A percentile compares a stretch with the other conserved stretches of the same genome.
These are phyloP conservation scores for Striga hermonthica DNA, from an alignment of 305 asterid species.

Conservation along the genomic window DNA sequence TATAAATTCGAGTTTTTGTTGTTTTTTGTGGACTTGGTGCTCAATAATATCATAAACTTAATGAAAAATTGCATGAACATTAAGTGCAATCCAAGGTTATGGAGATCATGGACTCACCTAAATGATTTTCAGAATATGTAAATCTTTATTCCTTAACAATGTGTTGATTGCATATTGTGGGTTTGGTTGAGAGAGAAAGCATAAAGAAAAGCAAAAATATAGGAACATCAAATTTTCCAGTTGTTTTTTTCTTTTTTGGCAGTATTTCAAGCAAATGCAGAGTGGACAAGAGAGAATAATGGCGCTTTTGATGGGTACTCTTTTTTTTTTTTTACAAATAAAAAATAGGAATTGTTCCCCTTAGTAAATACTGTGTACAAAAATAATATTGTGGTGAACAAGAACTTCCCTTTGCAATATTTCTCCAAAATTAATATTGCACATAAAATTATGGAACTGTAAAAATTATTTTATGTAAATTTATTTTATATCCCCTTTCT, in stretches of 20 bases:
- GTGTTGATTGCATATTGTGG: neutral
- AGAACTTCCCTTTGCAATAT: too few relatives aligned
- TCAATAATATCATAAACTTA: neutral
- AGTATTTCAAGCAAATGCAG: conserved; percentile 27
- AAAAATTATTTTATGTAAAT: too few relatives aligned
- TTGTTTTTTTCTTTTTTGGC: conserved; percentile 22
- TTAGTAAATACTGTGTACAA: neutral
- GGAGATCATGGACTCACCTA: conserved; percentile 24
- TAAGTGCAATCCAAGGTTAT: neutral
- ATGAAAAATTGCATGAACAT: neutral
- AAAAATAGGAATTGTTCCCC: neutral
- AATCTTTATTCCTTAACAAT: neutral
- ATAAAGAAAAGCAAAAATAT: too few relatives aligned
- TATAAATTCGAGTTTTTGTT: neutral
- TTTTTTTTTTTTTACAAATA: neutral
- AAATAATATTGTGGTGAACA: too few relatives aligned
- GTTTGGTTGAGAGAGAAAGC: conserved; percentile 24
- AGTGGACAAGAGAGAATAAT: conserved; percentile 59
- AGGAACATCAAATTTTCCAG: conserved; percentile 1
- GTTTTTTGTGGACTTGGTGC: too few relatives aligned
- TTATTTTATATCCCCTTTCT: too few relatives aligned
- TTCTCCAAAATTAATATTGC: too few relatives aligned
- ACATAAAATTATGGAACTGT: too few relatives aligned
- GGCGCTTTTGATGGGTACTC: conserved; percentile 53
- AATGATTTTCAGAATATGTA: conserved; percentile 8